phyloP scores from a whole-genome alignment of 1,139 yeast genomes.

The Hyphopichia buzzinii region DNA sequence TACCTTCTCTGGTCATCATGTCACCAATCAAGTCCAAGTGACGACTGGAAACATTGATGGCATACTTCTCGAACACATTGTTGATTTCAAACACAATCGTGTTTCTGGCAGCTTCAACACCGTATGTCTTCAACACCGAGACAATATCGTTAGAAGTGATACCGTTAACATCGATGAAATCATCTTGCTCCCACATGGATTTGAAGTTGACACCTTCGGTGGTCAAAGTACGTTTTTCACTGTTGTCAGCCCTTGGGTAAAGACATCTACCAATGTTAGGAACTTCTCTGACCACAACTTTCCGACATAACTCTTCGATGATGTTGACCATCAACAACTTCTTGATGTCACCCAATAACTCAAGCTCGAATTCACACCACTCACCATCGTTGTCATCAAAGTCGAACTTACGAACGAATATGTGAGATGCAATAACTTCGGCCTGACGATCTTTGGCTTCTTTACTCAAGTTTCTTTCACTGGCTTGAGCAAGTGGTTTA shows the following conservation, averaged over 20 bases:
- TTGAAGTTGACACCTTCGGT: slow-evolving; percentile 98
- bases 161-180: slow-evolving; percentile 82
- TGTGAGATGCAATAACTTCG: slow-evolving; percentile 71
- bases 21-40: slow-evolving; percentile 97
- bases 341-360: slow-evolving; percentile 81
- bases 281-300: slow-evolving; percentile 90
- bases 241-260: slow-evolving; percentile 65
- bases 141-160: slow-evolving; percentile 91
- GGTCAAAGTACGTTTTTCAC: slow-evolving; percentile 64
- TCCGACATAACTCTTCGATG: slow-evolving; percentile 87
- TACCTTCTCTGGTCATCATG: slow-evolving; percentile 99
- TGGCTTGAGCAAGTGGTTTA: slow-evolving; percentile 24
- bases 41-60: slow-evolving; percentile 88
- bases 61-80: slow-evolving; percentile 94
- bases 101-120: slow-evolving; percentile 98
- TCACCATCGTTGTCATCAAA: slow-evolving; percentile 87
- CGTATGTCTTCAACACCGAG: slow-evolving; percentile 87
- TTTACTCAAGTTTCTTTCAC: slow-evolving; percentile 39
- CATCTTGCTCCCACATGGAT: slow-evolving; percentile 98
- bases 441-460: slow-evolving; percentile 81
- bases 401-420: slow-evolving; percentile 72
- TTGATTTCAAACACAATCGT: slow-evolving; percentile 95
- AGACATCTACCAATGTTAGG: slow-evolving; percentile 91
- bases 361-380: slow-evolving; percentile 91
- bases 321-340: slow-evolving; percentile 97